Conservation (phyloP, 441 rosid genomes). For the Eutrema salsugineum region DNA sequence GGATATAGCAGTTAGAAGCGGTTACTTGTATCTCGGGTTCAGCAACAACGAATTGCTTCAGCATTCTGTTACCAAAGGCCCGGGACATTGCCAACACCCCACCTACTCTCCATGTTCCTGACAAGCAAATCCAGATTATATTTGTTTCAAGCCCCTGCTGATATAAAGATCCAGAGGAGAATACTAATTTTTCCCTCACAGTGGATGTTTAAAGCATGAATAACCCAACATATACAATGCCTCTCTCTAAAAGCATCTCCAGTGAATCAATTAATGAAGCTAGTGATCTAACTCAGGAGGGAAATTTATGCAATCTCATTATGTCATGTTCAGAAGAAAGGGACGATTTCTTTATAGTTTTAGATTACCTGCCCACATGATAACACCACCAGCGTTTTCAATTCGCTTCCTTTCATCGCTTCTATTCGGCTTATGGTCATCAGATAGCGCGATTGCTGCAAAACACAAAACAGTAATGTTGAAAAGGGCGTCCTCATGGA, state of each 20-base stretch:
- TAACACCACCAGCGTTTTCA: constrained; percentile 92
- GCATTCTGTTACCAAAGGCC: constrained; percentile 98
- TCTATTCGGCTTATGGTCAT: constrained; percentile 99
- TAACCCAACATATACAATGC: neutral
- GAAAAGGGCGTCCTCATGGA: neutral
- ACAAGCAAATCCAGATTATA: constrained; percentile 14
- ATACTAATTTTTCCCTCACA: neutral
- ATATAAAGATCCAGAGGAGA: constrained; percentile 5
- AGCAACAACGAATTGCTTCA: constrained; percentile 95
- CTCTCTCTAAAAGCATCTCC: neutral
- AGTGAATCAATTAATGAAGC: neutral
- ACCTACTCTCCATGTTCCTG: constrained; percentile 99
- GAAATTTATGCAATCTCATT: neutral
- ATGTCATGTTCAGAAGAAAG: constrained; percentile 2
- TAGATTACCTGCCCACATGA: constrained; percentile 95
- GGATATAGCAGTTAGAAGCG: neutral
- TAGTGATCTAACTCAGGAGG: neutral
- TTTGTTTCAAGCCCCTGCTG: constrained; percentile 23
- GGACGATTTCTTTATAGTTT: neutral
- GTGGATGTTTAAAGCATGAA: neutral
- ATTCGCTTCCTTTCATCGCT: constrained; percentile 96
- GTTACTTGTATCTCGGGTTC: constrained; percentile 98
- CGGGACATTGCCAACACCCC: constrained; percentile 97
- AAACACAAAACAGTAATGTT: constrained; percentile 8
- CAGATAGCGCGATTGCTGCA: constrained; percentile 91